Conservation (phyloP, 208 protist genomes). For the Crithidia thermophila region DNA sequence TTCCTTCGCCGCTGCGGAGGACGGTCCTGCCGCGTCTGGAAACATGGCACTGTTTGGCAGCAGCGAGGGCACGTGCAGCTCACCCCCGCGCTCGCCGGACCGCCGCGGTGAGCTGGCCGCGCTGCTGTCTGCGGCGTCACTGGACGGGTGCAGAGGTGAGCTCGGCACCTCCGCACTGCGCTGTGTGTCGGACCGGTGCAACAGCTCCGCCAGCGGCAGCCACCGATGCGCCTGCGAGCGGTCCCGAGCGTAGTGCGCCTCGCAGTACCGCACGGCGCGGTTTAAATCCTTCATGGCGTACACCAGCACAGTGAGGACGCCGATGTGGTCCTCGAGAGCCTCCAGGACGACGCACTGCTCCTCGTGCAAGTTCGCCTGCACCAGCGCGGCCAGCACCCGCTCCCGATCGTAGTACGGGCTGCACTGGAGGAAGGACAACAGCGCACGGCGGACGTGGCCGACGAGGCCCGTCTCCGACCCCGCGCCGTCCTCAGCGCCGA, state of each 20-base stretch:
- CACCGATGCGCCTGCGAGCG: background rate
- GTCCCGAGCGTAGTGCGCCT: conserved; percentile 26
- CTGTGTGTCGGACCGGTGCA: background rate
- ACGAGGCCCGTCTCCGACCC: conserved; percentile 47
- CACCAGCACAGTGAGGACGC: conserved; percentile 40
- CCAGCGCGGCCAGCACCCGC: conserved; percentile 35
- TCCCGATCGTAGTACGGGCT: conserved; percentile 43
- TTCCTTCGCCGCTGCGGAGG: too few species aligned
- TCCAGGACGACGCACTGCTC: conserved; percentile 50
- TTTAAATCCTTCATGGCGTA: conserved; percentile 50
- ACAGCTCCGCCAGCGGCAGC: background rate
- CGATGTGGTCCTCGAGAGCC: conserved; percentile 47
- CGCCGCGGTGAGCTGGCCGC: too few species aligned
- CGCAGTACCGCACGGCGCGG: conserved; percentile 52
- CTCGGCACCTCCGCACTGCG: background rate
- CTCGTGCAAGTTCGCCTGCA: conserved; percentile 30
- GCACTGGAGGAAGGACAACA: conserved; percentile 41
- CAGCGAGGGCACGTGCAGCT: too few species aligned
- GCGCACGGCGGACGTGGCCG: conserved; percentile 36
- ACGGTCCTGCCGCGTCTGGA: too few species aligned
- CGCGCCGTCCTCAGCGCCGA: conserved; percentile 22
- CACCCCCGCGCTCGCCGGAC: too few species aligned
- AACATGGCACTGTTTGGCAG: too few species aligned
- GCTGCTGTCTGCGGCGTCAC: too few species aligned
- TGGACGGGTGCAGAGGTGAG: background rate